A percentile compares a stretch with the other conserved stretches of the same genome.
Evolutionary conservation across 768 basidiomycete species (phyloP).

Genomic region (Imleria badia): DNA sequence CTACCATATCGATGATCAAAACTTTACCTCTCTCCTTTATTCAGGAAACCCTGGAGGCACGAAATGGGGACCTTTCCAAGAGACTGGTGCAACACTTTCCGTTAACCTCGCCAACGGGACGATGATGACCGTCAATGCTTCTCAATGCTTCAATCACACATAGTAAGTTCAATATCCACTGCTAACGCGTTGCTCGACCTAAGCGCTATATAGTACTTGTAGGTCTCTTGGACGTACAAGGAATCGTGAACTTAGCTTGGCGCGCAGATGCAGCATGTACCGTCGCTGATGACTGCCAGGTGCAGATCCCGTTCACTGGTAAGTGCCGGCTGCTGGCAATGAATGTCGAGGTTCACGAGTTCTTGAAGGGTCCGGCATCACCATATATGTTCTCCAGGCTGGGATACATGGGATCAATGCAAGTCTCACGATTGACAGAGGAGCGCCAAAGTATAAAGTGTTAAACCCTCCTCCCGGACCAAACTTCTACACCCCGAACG

Average conservation of each 20-base stretch:
- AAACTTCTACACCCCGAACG: slow-evolving; percentile 7
- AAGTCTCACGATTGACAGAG: slow-evolving; percentile 13
- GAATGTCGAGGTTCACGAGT: neutral
- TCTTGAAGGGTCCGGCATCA: slow-evolving; percentile 17
- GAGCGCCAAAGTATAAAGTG: slow-evolving; percentile 1
- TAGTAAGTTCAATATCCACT: slow-evolving; percentile 8
- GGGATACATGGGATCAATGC: slow-evolving; percentile 17
- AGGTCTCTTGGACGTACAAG: neutral
- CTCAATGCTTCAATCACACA: slow-evolving; percentile 14
- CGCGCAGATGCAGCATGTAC: slow-evolving; percentile 12
- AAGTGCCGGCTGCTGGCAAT: neutral
- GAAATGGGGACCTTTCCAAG: slow-evolving; percentile 9
- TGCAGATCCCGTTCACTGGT: slow-evolving; percentile 18
- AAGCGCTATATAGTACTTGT: slow-evolving; percentile 7
- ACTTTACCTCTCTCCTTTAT: slow-evolving; percentile 10
- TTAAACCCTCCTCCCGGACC: slow-evolving; percentile 14
- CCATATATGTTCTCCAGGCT: slow-evolving; percentile 19
- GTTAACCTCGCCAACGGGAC: slow-evolving; percentile 8
- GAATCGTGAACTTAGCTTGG: neutral
- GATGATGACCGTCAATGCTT: slow-evolving; percentile 12
- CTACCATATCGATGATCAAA: slow-evolving; percentile 20
- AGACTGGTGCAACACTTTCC: slow-evolving; percentile 11
- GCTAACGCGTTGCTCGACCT: neutral
- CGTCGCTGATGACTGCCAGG: slow-evolving; percentile 8
- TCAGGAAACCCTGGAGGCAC: slow-evolving; percentile 11